These are phyloP conservation scores for Suillus plorans DNA, from an alignment of 768 basidiomycete genomes.

Conservation along the genomic window DNA sequence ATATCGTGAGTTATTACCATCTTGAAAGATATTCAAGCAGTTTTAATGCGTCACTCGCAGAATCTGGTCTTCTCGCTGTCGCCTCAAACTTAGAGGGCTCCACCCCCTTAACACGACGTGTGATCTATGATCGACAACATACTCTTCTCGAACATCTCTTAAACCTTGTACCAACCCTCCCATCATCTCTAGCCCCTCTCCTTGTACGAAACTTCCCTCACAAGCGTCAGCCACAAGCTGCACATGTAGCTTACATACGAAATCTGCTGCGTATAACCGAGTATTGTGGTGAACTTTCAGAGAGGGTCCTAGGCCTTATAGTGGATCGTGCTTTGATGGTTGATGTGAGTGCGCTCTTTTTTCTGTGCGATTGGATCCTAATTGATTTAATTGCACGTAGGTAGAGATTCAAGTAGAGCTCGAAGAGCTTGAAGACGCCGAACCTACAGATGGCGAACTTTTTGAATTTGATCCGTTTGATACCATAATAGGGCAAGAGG, in stretches of 20 bases:
- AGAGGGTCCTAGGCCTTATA: conserved; percentile 81
- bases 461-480: conserved; percentile 89
- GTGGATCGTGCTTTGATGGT: conserved; percentile 95
- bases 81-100: conserved; percentile 61
- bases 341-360: conserved; percentile 60
- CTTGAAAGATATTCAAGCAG: conserved; percentile 1
- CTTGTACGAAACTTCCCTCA: conserved; percentile 88
- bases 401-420: conserved; percentile 97
- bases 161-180: conserved; percentile 87
- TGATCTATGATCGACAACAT: conserved; percentile 86
- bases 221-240: conserved; percentile 78
- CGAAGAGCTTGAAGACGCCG: conserved; percentile 83
- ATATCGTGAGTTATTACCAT: conserved; percentile 62
- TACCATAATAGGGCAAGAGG: conserved; percentile 75
- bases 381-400: conserved; percentile 37
- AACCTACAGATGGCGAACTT: conserved; percentile 49
- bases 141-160: conserved; percentile 84
- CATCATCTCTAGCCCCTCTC: conserved; percentile 82
- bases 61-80: conserved; percentile 69
- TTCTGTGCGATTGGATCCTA: not conserved
- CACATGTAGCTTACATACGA: conserved; percentile 87
- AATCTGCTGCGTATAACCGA: conserved; percentile 80
- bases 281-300: conserved; percentile 87
- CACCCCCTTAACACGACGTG: conserved; percentile 72
- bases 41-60: conserved; percentile 36